Percentiles rank a stretch among this genome's conserved stretches.
phyloP scores from a whole-genome alignment of 805 yeast species.

The Vanderwaltozyma verrucispora region DNA sequence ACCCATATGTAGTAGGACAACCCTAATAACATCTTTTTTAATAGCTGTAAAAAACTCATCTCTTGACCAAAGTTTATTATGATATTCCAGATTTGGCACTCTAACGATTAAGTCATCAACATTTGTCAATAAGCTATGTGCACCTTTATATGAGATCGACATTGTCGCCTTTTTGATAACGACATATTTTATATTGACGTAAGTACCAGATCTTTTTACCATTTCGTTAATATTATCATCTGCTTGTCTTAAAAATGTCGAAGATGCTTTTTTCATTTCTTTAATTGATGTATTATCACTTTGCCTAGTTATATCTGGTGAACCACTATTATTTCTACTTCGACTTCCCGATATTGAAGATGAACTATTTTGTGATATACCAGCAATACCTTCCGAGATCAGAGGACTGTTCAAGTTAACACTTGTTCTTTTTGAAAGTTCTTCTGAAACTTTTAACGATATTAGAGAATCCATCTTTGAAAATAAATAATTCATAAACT shows the following conservation, averaged over 20 bases:
- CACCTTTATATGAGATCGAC: conserved; percentile 60
- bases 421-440: background rate
- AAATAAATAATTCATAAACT: conserved; percentile 38
- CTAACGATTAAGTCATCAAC: conserved; percentile 44
- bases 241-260: conserved; percentile 9
- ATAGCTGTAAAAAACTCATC: conserved; percentile 44
- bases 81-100: conserved; percentile 39
- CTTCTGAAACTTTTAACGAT: background rate
- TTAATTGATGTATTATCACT: conserved; percentile 2
- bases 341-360: background rate
- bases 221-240: conserved; percentile 41
- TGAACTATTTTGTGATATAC: background rate
- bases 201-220: conserved; percentile 62
- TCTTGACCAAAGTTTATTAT: conserved; percentile 46
- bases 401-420: background rate
- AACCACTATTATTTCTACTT: background rate
- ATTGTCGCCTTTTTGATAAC: conserved; percentile 38
- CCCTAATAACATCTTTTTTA: conserved; percentile 45
- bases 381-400: background rate
- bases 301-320: conserved; percentile 1
- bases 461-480: conserved; percentile 26
- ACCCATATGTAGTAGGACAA: conserved; percentile 49
- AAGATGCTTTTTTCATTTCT: conserved; percentile 7
- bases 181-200: conserved; percentile 50
- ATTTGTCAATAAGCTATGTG: conserved; percentile 46